A percentile compares a stretch with the other conserved stretches of the same genome.
Conservation (phyloP, 345 rosid genomes). For the Theobroma cacao region DNA sequence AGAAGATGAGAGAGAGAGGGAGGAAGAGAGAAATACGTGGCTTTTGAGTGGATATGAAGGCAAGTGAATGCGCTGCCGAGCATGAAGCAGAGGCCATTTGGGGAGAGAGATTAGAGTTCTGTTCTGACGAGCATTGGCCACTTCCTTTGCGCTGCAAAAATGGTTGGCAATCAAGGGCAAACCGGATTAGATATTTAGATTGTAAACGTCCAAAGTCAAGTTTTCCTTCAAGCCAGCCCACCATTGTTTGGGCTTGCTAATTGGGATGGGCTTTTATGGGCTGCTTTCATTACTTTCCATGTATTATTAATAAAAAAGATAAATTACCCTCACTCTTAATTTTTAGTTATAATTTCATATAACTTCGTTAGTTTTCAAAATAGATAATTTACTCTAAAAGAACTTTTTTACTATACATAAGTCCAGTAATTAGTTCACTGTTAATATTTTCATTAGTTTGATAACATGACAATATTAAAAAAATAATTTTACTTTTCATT, state of each 20-base stretch:
- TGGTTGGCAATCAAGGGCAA: neutral
- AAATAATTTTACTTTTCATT: too few relatives aligned
- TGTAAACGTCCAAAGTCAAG: neutral
- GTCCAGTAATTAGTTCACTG: too few relatives aligned
- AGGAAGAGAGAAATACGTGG: constrained; percentile 14
- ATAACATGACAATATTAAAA: too few relatives aligned
- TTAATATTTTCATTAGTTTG: too few relatives aligned
- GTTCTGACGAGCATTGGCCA: neutral
- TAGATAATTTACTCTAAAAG: too few relatives aligned
- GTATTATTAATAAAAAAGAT: too few relatives aligned
- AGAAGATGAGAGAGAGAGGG: neutral
- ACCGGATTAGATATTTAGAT: neutral
- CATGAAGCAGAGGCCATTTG: constrained; percentile 32
- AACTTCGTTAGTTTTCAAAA: too few relatives aligned
- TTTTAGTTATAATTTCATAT: too few relatives aligned
- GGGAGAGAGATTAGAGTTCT: neutral
- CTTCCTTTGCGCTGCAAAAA: neutral
- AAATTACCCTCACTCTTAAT: too few relatives aligned
- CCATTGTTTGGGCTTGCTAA: neutral
- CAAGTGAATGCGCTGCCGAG: neutral
- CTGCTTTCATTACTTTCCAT: too few relatives aligned
- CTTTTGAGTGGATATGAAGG: constrained; percentile 6
- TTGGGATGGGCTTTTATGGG: neutral
- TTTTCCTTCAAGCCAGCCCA: neutral
- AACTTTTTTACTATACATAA: too few relatives aligned